phyloP scores from a whole-genome alignment of 306 rosid genomes.

The Lathyrus tuberosus region DNA sequence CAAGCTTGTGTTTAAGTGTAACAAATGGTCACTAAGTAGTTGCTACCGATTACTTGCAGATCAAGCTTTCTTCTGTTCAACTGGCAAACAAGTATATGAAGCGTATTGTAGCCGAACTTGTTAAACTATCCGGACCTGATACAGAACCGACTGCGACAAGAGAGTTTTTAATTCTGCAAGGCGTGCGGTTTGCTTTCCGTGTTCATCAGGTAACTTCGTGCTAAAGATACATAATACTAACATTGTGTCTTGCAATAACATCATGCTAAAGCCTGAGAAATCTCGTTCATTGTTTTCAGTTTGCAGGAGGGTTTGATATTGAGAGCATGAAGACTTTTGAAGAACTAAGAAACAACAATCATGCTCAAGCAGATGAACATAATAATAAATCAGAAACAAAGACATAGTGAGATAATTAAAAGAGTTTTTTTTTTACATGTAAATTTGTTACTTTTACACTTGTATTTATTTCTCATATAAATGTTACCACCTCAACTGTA shows the following conservation, averaged over 20 bases:
- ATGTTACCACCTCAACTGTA: slow-evolving; percentile 40
- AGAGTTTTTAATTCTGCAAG: slow-evolving; percentile 83
- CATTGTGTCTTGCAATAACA: not conserved
- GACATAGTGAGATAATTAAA: slow-evolving; percentile 21
- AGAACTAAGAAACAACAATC: slow-evolving; percentile 75
- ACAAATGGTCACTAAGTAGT: slow-evolving; percentile 12
- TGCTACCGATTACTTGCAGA: slow-evolving; percentile 50
- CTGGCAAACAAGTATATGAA: slow-evolving; percentile 89
- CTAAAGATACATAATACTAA: not conserved
- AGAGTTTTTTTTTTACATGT: not conserved
- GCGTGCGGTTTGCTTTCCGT: slow-evolving; percentile 89
- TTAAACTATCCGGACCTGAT: slow-evolving; percentile 65
- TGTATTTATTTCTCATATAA: not conserved
- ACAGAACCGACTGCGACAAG: slow-evolving; percentile 63
- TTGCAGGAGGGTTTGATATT: slow-evolving; percentile 89
- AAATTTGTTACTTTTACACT: not conserved
- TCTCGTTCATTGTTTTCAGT: slow-evolving; percentile 49
- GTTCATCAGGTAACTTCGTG: slow-evolving; percentile 75
- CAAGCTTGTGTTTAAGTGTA: not conserved
- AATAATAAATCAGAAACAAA: slow-evolving; percentile 49
- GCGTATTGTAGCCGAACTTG: slow-evolving; percentile 82
- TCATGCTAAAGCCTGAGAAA: not conserved
- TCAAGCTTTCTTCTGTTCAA: slow-evolving; percentile 91
- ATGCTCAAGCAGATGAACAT: slow-evolving; percentile 49
- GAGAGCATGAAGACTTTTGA: slow-evolving; percentile 97